Percentiles rank a stretch among this genome's conserved stretches.
phyloP scores from a whole-genome alignment of 2,329 filamentous ascomycete genomes.

The Epichloe sibirici region DNA sequence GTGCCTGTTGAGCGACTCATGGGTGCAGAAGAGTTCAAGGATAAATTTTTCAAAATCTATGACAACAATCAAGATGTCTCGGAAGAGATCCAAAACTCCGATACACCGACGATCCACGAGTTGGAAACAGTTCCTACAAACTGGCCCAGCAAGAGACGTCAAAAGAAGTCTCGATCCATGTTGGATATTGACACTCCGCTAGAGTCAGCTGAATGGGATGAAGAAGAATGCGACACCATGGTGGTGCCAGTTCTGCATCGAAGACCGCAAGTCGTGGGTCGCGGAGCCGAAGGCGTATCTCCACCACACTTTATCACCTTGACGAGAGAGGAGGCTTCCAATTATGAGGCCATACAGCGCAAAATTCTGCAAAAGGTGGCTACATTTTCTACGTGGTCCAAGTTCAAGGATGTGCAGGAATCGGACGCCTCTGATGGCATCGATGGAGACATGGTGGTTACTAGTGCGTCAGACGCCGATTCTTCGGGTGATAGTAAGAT shows the following conservation, averaged over 20 bases:
- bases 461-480: slow-evolving; percentile 50
- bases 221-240: slow-evolving; percentile 51
- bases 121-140: slow-evolving; percentile 71
- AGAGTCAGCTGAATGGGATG: slow-evolving; percentile 42
- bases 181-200: slow-evolving; percentile 31
- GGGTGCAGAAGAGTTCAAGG: slow-evolving; percentile 68
- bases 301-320: slow-evolving; percentile 64
- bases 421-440: slow-evolving; percentile 36
- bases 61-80: slow-evolving; percentile 55
- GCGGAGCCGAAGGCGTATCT: slow-evolving; percentile 19
- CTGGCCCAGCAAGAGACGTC: slow-evolving; percentile 42
- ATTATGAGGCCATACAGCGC: slow-evolving; percentile 59
- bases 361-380: slow-evolving; percentile 69
- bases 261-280: slow-evolving; percentile 20
- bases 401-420: slow-evolving; percentile 42
- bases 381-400: slow-evolving; percentile 60
- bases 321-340: slow-evolving; percentile 55
- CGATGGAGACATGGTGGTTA: slow-evolving; percentile 58
- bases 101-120: slow-evolving; percentile 61
- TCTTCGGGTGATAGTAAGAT: slow-evolving; percentile 59
- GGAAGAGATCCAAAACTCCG: slow-evolving; percentile 57
- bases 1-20: slow-evolving; percentile 57
- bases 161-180: slow-evolving; percentile 38
- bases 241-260: slow-evolving; percentile 63
- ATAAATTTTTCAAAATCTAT: slow-evolving; percentile 79